phyloP scores from a whole-genome alignment of 176 grass and related monocot species.

The Oryza coarctata region DNA sequence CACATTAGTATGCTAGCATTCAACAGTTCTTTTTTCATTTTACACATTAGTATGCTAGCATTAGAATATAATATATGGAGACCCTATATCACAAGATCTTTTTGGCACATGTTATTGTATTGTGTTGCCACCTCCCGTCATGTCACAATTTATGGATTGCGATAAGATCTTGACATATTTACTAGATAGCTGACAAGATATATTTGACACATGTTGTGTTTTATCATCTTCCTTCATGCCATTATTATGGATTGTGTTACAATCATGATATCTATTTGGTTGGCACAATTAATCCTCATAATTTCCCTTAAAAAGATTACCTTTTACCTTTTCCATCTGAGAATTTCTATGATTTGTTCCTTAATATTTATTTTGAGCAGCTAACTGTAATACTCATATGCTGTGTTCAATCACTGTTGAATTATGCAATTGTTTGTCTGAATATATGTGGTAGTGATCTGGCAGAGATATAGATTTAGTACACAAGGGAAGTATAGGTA shows the following conservation, averaged over 20 bases:
- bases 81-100: not conserved
- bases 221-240: too few species aligned
- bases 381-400: not conserved
- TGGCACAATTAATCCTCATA: not conserved
- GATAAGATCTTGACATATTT: not conserved
- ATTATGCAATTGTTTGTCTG: not conserved
- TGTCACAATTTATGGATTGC: not conserved
- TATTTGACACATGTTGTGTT: too few species aligned
- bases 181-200: not conserved
- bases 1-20: not conserved
- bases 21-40: not conserved
- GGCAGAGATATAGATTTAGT: not conserved
- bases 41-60: not conserved
- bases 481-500: not conserved
- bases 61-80: not conserved
- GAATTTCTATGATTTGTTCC: not conserved
- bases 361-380: not conserved
- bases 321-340: not conserved
- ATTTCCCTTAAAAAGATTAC: not conserved
- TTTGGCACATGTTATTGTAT: not conserved
- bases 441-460: not conserved
- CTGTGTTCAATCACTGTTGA: not conserved
- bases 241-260: too few species aligned
- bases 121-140: not conserved
- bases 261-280: not conserved